These are phyloP conservation scores for Glaciozyma martinii DNA, from an alignment of 768 basidiomycete genomes.

Conservation along the genomic window DNA sequence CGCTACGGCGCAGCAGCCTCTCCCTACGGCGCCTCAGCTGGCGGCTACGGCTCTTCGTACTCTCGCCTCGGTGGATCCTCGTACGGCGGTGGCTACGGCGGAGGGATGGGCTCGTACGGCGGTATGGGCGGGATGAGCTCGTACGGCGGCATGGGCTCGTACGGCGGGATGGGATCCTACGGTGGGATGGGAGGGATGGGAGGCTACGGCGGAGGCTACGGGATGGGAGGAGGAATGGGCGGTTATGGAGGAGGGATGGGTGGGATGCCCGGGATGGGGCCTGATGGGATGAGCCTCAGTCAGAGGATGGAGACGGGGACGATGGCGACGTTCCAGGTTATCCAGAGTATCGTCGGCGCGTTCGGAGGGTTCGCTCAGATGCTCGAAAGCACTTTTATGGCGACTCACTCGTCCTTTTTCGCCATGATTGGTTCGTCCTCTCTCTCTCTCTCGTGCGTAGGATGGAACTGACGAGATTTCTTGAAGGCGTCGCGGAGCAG, in stretches of 20 bases:
- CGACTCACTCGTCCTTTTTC: constrained; percentile 43
- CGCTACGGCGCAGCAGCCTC: constrained; percentile 8
- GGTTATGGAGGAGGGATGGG: constrained; percentile 23
- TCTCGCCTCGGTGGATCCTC: constrained; percentile 40
- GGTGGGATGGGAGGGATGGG: constrained; percentile 41
- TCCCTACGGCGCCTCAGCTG: constrained; percentile 1
- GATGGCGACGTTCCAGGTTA: constrained; percentile 79
- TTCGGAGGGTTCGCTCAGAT: constrained; percentile 92
- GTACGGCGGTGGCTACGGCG: constrained; percentile 10
- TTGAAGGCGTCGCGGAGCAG: constrained; percentile 66
- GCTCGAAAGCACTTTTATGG: constrained; percentile 96
- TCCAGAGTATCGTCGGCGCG: constrained; percentile 91
- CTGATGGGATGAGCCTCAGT: constrained; percentile 51
- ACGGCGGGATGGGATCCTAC: constrained; percentile 14
- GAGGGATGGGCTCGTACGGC: constrained; percentile 16
- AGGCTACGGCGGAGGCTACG: constrained; percentile 41
- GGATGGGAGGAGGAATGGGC: constrained; percentile 31
- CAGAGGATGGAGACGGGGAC: constrained; percentile 84
- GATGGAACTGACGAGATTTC: too few species aligned
- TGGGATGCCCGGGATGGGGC: constrained; percentile 43
- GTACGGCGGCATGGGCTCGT: constrained; percentile 45
- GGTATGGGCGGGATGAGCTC: constrained; percentile 30
- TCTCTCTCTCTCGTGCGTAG: too few species aligned
- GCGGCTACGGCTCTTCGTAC: constrained; percentile 45
- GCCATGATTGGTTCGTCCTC: constrained; percentile 87